Percentiles rank a stretch among this genome's conserved stretches.
These are phyloP conservation scores for Exophiala viscosa DNA, from an alignment of 2,329 filamentous ascomycete genomes.

Conservation along the genomic window DNA sequence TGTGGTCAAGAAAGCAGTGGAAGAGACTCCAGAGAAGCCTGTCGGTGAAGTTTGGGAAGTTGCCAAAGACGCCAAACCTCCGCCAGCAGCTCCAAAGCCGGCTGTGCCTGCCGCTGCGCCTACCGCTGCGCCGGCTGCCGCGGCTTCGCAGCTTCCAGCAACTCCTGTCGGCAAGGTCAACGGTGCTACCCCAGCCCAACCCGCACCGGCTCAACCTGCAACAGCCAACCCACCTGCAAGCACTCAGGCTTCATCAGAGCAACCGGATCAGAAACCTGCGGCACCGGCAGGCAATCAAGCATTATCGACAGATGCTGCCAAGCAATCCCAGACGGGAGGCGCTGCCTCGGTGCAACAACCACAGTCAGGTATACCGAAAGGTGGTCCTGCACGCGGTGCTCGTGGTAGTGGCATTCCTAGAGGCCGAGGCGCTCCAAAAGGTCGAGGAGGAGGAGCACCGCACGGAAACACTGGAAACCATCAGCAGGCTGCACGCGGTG, in stretches of 20 bases:
- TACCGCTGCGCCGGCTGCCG: conserved; percentile 4
- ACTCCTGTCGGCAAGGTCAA: conserved; percentile 19
- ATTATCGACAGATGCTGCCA: conserved; percentile 10
- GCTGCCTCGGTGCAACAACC: conserved; percentile 23
- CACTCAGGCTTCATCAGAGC: conserved; percentile 9
- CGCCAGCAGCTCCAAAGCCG: conserved; percentile 33
- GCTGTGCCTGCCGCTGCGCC: conserved; percentile 25
- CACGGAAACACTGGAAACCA: conserved; percentile 37
- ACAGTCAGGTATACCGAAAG: conserved; percentile 23
- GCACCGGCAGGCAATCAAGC: background rate
- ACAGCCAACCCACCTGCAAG: conserved; percentile 11
- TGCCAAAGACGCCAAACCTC: conserved; percentile 64
- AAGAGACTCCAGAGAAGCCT: conserved; percentile 78
- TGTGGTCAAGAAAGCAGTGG: conserved; percentile 74
- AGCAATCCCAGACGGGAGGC: conserved; percentile 19
- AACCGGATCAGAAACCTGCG: conserved; percentile 11
- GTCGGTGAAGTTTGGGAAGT: conserved; percentile 84
- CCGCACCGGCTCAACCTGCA: conserved; percentile 17
- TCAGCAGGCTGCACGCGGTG: conserved; percentile 31
- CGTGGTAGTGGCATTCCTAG: conserved; percentile 41
- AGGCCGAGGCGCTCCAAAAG: conserved; percentile 38
- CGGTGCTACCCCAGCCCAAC: conserved; percentile 13
- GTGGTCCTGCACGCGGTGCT: conserved; percentile 24
- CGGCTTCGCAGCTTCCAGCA: conserved; percentile 13
- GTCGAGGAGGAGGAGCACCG: conserved; percentile 39